Conservation (phyloP, 768 basidiomycete genomes). For the Leccinum incarnatum region DNA sequence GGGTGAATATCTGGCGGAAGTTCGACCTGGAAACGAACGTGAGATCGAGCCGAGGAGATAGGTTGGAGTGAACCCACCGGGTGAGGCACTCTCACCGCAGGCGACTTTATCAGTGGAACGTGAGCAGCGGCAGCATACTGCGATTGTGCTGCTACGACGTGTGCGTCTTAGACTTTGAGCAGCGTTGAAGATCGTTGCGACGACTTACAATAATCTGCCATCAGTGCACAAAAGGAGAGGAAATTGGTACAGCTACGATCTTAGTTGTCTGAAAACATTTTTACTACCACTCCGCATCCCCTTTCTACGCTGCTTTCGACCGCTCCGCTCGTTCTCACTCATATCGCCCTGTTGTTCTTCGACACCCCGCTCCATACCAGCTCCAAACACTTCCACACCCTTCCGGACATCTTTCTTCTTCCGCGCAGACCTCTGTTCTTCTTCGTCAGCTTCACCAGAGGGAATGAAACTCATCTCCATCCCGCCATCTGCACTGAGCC, state of each 20-base stretch:
- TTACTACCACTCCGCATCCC: constrained; percentile 87
- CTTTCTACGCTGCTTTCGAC: constrained; percentile 75
- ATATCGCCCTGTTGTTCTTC: constrained; percentile 45
- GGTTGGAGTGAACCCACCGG: constrained; percentile 43
- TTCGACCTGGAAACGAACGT: constrained; percentile 55
- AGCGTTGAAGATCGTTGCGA: not conserved
- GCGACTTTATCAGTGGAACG: constrained; percentile 90
- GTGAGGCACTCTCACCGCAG: constrained; percentile 84
- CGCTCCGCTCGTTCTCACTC: constrained; percentile 66
- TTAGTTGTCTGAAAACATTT: constrained; percentile 61
- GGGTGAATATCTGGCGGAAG: constrained; percentile 93
- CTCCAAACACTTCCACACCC: constrained; percentile 79
- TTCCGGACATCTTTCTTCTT: constrained; percentile 43
- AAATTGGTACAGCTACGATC: constrained; percentile 10
- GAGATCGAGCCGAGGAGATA: not conserved
- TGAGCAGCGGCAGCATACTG: constrained; percentile 76
- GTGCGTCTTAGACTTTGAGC: not conserved
- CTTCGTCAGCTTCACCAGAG: constrained; percentile 30
- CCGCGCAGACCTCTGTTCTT: constrained; percentile 16
- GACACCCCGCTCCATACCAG: constrained; percentile 83
- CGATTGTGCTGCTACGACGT: constrained; percentile 37
- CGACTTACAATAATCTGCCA: constrained; percentile 25
- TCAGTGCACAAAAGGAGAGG: not conserved
- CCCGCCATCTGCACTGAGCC: constrained; percentile 50
- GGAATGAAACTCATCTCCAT: constrained; percentile 88